These are phyloP conservation scores for Neonectria ditissima DNA, from an alignment of 2,329 filamentous ascomycete genomes.

Conservation along the genomic window DNA sequence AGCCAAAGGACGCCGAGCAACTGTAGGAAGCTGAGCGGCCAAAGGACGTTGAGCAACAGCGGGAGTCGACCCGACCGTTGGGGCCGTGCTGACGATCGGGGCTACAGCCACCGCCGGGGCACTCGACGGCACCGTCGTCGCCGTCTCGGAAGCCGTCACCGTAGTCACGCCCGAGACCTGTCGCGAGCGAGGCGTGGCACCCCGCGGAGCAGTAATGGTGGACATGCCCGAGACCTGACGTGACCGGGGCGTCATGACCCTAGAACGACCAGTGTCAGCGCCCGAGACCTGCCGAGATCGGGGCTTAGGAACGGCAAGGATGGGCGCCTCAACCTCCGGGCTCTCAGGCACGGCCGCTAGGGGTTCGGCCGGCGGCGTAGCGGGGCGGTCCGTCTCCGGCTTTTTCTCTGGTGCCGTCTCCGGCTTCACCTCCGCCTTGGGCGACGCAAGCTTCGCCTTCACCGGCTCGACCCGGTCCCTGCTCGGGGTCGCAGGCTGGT, in stretches of 20 bases:
- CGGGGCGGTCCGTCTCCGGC: neutral
- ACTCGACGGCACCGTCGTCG: neutral
- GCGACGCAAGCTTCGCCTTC: neutral
- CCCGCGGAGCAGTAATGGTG: neutral
- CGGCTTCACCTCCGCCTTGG: conserved; percentile 15
- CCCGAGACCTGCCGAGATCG: conserved; percentile 34
- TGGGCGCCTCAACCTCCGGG: conserved; percentile 18
- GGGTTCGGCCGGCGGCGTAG: conserved; percentile 6
- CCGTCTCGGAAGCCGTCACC: conserved; percentile 6
- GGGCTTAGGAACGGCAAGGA: conserved; percentile 28
- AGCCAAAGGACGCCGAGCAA: conserved; percentile 10
- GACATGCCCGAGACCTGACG: conserved; percentile 25
- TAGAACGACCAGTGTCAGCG: neutral
- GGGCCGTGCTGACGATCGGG: conserved; percentile 12
- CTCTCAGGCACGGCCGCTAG: conserved; percentile 35
- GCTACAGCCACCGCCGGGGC: conserved; percentile 7
- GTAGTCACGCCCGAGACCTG: conserved; percentile 30
- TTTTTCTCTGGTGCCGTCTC: conserved; percentile 14
- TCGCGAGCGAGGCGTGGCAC: conserved; percentile 24
- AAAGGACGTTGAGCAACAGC: neutral
- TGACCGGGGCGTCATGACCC: conserved; percentile 18
- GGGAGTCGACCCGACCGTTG: conserved; percentile 13
- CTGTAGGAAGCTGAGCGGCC: conserved; percentile 14
- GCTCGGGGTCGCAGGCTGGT: conserved; percentile 25
- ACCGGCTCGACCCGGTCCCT: conserved; percentile 3